Base-by-base conservation (phyloP, 495 filamentous ascomycete species). In the Aspergillus carlsbadensis region DNA sequence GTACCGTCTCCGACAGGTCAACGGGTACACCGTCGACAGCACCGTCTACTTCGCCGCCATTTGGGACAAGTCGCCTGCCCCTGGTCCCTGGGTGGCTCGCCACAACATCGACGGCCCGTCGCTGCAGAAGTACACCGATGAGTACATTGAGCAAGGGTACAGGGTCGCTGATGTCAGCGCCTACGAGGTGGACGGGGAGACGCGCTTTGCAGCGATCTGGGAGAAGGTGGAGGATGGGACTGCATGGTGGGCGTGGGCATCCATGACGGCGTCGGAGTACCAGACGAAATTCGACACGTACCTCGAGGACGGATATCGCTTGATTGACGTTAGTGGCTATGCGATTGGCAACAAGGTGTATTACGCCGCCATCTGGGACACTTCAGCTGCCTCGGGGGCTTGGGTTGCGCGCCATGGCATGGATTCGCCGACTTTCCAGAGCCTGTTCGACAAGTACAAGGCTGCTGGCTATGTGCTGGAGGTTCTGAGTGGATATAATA, bases 361-460 rank as follows among this genome's bases (percentile, higher is more conserved):
- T 20, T 65, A 63, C 21, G 52, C 60, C 21, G 63, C 56, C 1
- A 60, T 65, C 36, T 65, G 60, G 60, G 59, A 62, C 39, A 56
- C 59, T n/a, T 59, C 54, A 42, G 26, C 26, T 29, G 8, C 54
- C 2, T 56, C 60, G 10, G 63, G 60, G 36, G 43, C 63, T 6
- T 55, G 52, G 51, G 41, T 56, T 21, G 59, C 63, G 6, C 43
- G 56, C 18, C 60, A 63, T 52, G 63, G 56, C 39, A 52, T 65
- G 45, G 60, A 61, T 33, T 63, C 60, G 5, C 31, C 55, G 0
- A 42, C 57, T 0, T 65, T 62, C 43, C 63, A 65, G 22, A 34
- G 26, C n/a, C 36, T 63, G 44, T 59, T 62, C 39, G 22, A 63
- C 39, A 63, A 60, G 26, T 59, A 58, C 43, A 44, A 48, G 36